Base-by-base conservation (phyloP, 164 flowering plant genomes). In the Pachysandra terminalis region DNA sequence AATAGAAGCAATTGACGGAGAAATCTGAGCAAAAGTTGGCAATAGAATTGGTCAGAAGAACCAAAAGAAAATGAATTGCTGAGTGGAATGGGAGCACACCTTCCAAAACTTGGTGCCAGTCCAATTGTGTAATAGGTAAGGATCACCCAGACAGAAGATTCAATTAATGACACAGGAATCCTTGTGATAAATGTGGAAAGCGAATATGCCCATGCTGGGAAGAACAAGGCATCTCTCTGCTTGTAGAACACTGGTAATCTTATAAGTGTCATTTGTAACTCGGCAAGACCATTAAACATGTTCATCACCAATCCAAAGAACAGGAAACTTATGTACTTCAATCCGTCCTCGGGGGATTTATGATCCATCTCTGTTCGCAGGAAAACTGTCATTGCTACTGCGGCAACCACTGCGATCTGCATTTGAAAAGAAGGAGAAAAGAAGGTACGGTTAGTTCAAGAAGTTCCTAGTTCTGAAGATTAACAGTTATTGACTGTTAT, bases 101-200 rank as follows among this genome's bases (percentile, higher is more conserved):
- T 90, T 68, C 68, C 78, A 13, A 71, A 75, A 68, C 81, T 64
- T 13, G 95, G 90, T 48, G 85, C 91, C 55, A 81, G 76, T 22
- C 90, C 93, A 60, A 84, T 73, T 19, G 79, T 80, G 76, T 88
- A 90, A 45, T 90, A 88, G 2, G 90, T 80, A 13, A 81, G 58
- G 67, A 75, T 17, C 12, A 84, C 81, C 85, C 85, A 84, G 32
- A 90, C 52, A 9, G 68, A 73, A 26, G 81, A 79, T 66, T 90
- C 96, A 5, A 88, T 0, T 32, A 84, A 48, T 10, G 86, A 64
- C 9, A 86, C 56, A 0, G 96, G 96, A 22, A 88, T 79, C 73
- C 81, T 81, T 65, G 81, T 71, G 32, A 90, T 74, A 83, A 83
- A 87, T 51, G 80, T 70, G 17, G 96, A 85, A 22, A 90, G 74